phyloP scores from a whole-genome alignment of 495 filamentous ascomycete genomes.

The Amniculicola lignicola region DNA sequence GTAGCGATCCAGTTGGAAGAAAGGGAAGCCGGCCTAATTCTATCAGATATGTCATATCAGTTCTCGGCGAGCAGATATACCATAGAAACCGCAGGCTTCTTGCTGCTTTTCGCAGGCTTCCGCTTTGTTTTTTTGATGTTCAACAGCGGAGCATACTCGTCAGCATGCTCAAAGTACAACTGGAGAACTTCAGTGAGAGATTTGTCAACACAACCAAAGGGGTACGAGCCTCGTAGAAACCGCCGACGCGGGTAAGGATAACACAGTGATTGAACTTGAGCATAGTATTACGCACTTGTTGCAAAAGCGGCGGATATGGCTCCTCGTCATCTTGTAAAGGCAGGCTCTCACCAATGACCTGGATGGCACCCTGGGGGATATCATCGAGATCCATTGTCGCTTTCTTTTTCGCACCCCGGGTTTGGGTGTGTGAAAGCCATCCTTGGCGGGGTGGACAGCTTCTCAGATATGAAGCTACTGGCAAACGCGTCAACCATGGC shows the following conservation, averaged over 20 bases:
- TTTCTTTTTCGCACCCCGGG: slow-evolving; percentile 23
- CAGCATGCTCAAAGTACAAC: slow-evolving; percentile 91
- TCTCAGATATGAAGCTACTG: slow-evolving; percentile 3
- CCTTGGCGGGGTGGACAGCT: neutral
- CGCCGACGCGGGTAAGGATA: slow-evolving; percentile 82
- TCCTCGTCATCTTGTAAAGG: slow-evolving; percentile 49
- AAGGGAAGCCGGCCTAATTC: slow-evolving; percentile 82
- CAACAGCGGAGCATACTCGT: slow-evolving; percentile 78
- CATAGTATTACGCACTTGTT: slow-evolving; percentile 88
- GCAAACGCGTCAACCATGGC: neutral
- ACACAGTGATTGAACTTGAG: slow-evolving; percentile 84
- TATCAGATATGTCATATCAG: slow-evolving; percentile 17
- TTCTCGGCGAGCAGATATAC: slow-evolving; percentile 41
- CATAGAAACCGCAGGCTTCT: slow-evolving; percentile 64
- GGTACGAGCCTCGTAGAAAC: slow-evolving; percentile 81
- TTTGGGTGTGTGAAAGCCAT: slow-evolving; percentile 10
- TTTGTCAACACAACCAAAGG: too few species aligned
- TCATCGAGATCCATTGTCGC: slow-evolving; percentile 26
- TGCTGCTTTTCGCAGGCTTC: slow-evolving; percentile 49
- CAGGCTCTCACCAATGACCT: neutral
- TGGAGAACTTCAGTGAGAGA: too few species aligned
- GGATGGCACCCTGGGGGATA: slow-evolving; percentile 29
- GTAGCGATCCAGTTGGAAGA: slow-evolving; percentile 85
- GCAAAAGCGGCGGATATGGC: slow-evolving; percentile 79
- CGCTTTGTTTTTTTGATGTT: slow-evolving; percentile 81